phyloP scores from a whole-genome alignment of 495 filamentous ascomycete genomes.

The Acidomyces sp. region DNA sequence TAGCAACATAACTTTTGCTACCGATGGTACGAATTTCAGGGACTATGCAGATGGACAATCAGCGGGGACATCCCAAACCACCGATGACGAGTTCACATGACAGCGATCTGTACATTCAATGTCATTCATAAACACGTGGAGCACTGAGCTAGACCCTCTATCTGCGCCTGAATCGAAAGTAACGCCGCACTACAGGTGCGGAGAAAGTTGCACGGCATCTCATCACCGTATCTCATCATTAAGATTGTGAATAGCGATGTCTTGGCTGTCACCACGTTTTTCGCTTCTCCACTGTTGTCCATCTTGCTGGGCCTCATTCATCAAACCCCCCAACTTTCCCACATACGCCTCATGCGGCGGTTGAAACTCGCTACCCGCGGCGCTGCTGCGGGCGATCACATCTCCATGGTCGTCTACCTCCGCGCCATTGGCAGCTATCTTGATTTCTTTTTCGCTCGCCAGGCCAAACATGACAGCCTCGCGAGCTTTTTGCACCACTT shows the following conservation, averaged over 20 bases:
- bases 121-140: not conserved
- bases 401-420: slow-evolving; percentile 44
- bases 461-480: slow-evolving; percentile 55
- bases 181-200: not conserved
- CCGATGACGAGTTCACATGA: too few species aligned
- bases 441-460: slow-evolving; percentile 47
- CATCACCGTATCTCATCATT: not conserved
- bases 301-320: slow-evolving; percentile 4
- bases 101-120: too few species aligned
- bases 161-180: not conserved
- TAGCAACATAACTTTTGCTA: too few species aligned
- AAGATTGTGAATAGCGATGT: not conserved
- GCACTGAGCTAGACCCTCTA: not conserved
- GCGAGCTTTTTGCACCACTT: slow-evolving; percentile 54
- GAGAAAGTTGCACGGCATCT: not conserved
- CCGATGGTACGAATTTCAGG: too few species aligned
- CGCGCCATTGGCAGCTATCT: slow-evolving; percentile 50
- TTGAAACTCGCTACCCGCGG: slow-evolving; percentile 10
- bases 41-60: too few species aligned
- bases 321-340: slow-evolving; percentile 1
- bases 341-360: slow-evolving; percentile 9
- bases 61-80: too few species aligned
- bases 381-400: slow-evolving; percentile 32
- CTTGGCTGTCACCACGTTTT: not conserved
- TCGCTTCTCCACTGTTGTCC: not conserved